These are phyloP conservation scores for Ramularia endophylla DNA, from an alignment of 2,329 filamentous ascomycete species.

Conservation along the genomic window DNA sequence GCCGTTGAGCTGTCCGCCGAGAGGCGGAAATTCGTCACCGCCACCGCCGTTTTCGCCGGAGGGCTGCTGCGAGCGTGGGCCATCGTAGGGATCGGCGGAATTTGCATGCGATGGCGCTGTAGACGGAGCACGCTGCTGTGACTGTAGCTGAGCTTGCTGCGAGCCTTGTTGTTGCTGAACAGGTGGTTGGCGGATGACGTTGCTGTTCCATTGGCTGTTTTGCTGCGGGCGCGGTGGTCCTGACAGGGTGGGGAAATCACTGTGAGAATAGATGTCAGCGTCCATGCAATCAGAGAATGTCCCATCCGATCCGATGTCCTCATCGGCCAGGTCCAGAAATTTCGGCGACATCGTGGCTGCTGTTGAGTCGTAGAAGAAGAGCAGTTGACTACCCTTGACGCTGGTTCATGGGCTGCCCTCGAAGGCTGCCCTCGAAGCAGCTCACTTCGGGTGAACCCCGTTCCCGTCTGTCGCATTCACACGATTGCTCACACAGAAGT, in stretches of 20 bases:
- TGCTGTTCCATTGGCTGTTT: slow-evolving; percentile 49
- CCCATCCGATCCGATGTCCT: too few relatives aligned
- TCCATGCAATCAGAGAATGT: too few relatives aligned
- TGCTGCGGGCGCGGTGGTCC: slow-evolving; percentile 52
- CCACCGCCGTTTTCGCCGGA: slow-evolving; percentile 28
- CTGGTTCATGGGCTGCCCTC: too few relatives aligned
- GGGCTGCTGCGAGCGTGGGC: slow-evolving; percentile 40
- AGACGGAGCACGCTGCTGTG: slow-evolving; percentile 39
- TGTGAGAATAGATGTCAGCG: slow-evolving; percentile 31
- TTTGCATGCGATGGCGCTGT: slow-evolving; percentile 33
- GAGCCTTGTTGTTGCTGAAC: slow-evolving; percentile 27
- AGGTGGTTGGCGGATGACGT: slow-evolving; percentile 43
- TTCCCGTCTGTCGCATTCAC: too few relatives aligned
- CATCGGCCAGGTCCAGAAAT: too few relatives aligned
- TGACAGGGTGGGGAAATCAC: slow-evolving; percentile 58
- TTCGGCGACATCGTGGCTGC: too few relatives aligned
- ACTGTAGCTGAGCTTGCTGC: slow-evolving; percentile 38
- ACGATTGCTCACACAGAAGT: not conserved
- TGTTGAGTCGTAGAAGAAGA: too few relatives aligned
- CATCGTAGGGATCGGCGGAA: slow-evolving; percentile 53
- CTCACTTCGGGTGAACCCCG: too few relatives aligned
- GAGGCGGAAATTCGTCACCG: slow-evolving; percentile 57
- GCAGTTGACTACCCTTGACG: too few relatives aligned
- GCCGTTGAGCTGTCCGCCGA: slow-evolving; percentile 46
- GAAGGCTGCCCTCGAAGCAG: too few relatives aligned